These are phyloP conservation scores for Candida patagonica DNA, from an alignment of 805 yeast species.

Conservation along the genomic window DNA sequence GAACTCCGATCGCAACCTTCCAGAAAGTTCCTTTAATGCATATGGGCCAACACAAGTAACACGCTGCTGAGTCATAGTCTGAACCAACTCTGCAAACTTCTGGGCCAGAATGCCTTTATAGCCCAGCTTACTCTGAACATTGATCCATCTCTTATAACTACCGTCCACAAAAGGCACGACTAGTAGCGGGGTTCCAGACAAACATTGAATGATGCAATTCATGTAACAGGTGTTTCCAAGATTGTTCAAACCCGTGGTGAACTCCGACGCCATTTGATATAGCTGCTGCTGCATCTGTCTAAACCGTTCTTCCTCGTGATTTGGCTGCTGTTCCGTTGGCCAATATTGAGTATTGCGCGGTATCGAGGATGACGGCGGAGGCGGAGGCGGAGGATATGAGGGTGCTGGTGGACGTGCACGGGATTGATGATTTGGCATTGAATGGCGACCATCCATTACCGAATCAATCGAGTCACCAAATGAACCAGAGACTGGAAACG, in stretches of 20 bases:
- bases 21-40: conserved; percentile 58
- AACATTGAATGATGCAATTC: conserved; percentile 84
- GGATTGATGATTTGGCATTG: background rate
- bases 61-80: conserved; percentile 41
- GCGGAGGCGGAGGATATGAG: background rate
- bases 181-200: conserved; percentile 62
- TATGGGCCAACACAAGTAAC: conserved; percentile 47
- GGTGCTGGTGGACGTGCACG: conserved; percentile 2
- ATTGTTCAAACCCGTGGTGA: conserved; percentile 65
- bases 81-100: conserved; percentile 52
- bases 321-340: background rate
- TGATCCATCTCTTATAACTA: conserved; percentile 57
- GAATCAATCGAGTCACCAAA: background rate
- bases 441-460: background rate
- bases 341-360: background rate
- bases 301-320: background rate
- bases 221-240: conserved; percentile 89
- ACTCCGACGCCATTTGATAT: conserved; percentile 20
- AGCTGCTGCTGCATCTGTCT: conserved; percentile 1
- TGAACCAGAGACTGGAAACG: background rate
- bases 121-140: conserved; percentile 64
- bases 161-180: conserved; percentile 53
- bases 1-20: conserved; percentile 56
- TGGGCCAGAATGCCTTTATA: conserved; percentile 71
- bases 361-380: background rate